Base-by-base conservation (phyloP, 1,284 basidiomycete species). In the Acaromyces ingoldii region DNA sequence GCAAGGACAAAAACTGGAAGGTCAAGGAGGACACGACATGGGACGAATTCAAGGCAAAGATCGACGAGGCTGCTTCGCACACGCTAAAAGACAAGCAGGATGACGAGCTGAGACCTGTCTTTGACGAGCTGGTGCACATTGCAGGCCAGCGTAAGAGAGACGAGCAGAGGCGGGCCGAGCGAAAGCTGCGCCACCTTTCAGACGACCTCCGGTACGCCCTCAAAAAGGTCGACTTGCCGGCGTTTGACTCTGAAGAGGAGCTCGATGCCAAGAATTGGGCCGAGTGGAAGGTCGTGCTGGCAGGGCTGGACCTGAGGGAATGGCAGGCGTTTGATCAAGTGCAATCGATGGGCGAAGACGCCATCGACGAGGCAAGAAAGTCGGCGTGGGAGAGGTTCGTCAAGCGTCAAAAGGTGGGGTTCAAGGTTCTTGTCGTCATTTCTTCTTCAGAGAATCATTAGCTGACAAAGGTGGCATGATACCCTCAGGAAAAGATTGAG, bases 171-270 rank as follows among this genome's bases (percentile, higher is more conserved):
- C 76, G 87, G 22, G 79, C 85, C 0, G 95, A 98, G 76, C 82
- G 91, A 41, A 85, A 83, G 65, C 83, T 86, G 57, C 82, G 93
- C 21, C 88, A 95, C 74, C 78, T 88, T 52, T 89, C 95, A 68
- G 93, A 99, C 72, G 95, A 98, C 70, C 80, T 98, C 30, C 86
- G 95, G 3, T 96, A 97, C 76, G 95, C 91, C 0, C 81, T 97
- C 59, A 91, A 89, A 78, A 92, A 93, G 70, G 79, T 93, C 4
- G 77, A 87, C 0, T 85, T 91, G 30, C 82, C 87, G 10, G 51
- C 68, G 6, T 13, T 13, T 15, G 34, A 30, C 9, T 17, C 31
- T 15, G 50, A 52, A 34, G 46, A 50, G 15, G 31, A 26, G 22
- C 47, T 34, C 19, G 25, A 19, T 40, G n/a, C n/a, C n/a, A 37